Base-by-base conservation (phyloP, 768 basidiomycete genomes). In the Inosperma sp. region DNA sequence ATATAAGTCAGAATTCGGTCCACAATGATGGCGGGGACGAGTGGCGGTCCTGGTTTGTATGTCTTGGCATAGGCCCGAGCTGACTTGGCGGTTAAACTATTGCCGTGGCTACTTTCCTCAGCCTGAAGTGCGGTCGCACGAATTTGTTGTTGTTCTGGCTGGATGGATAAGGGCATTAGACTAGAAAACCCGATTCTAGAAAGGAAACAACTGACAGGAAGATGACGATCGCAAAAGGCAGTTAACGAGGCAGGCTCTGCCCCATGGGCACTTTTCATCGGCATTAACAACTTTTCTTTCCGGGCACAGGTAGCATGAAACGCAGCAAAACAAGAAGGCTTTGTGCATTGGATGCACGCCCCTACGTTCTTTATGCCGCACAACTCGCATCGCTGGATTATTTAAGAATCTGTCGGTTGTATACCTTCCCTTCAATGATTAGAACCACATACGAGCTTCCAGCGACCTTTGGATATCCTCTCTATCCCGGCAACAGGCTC, bases 291-390 rank as follows among this genome's bases (percentile, higher is more conserved):
- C 58, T 87, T 92, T 59, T 88, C 82, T 57, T 86, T 87, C 12
- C 95, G 77, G 1, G 93, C 96, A 62, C 96, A 99, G 0, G 95
- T 94, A 1, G 88, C 79, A 64, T 99, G 96, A 60, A 96, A 99
- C 0, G 96, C 94, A 13, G 87, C 76, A 65, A 90, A 93, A 70
- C 96, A 98, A 1, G 83, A 86, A 2, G 80, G 74, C 68, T 92
- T 95, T 47, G 83, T 85, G 66, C 96, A 99, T 66, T 98, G 96
- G 36, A 99, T 95, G 65, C 95, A 97, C 0, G 95, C 94, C 5
- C 95, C 95, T 54, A 34, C 34, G 22, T 68, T 67, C 52, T 71
- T 65, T 8, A 70, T 58, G 14, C 74, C 71, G 53, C 79, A 80
- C 10, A 80, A 61, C 7, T 63, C 68, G 54, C 79, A 80, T 66